Base-by-base conservation (phyloP, 345 rosid species). In the Combretum micranthum region DNA sequence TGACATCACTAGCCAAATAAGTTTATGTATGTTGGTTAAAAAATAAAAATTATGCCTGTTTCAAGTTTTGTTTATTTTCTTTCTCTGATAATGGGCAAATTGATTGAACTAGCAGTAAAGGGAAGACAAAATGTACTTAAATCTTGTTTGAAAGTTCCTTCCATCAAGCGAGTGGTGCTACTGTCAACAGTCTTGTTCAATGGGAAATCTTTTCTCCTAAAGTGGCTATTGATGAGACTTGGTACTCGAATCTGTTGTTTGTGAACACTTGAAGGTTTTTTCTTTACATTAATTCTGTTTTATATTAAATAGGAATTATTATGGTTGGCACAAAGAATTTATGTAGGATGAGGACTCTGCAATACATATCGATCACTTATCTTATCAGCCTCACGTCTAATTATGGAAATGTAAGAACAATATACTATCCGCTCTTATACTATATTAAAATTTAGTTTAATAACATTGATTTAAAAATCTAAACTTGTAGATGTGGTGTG, bases 101-200 rank as follows among this genome's bases (percentile, higher is more conserved):
- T 83, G 39, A 65, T 83, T 16, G 77, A 76, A 43, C 74, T 80
- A 44, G 84, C 80, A 4, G 20, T 83, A 11, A 80, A 74, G 59
- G 82, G 82, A 47, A 83, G 81, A 22, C 59, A 80, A 0, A 80
- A 80, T 42, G 78, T 80, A 22, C 78, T 83, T 1, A 64, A 26
- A 4, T 64, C 85, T 44, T 77, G 85, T 53, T 65, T 68, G 13
- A 77, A 69, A 47, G 51, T 32, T 15, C 42, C 76, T 11, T 73
- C 83, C 9, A 54, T 83, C 61, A 83, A 70, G 70, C 61, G 86
- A 53, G 80, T 76, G n/a, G 58, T 78, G 54, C 1, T 76, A 45
- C 65, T 49, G 13, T 48, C 72, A n/a, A 63, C 82, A n/a, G 75
- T 69, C 70, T 0, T 55, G 19, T 16, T 12, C 63, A 69, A 59